Evolutionary conservation across 768 basidiomycete genomes (phyloP), one percentile per base, ranked within the genome.

Genomic region (Tylopilus vinaceipallidus): DNA sequence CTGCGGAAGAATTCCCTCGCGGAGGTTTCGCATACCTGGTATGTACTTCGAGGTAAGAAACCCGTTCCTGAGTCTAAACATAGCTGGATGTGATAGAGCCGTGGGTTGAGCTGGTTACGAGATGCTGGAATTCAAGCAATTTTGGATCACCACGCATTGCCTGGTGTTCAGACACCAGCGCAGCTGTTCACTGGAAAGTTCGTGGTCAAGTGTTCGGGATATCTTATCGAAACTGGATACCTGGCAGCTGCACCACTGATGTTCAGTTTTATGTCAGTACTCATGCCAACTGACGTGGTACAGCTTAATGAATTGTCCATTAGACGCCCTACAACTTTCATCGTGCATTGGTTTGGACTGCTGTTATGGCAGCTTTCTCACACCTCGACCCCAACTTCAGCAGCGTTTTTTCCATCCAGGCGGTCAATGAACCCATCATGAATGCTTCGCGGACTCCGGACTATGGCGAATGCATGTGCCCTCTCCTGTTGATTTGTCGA

Each of bases 361-460:
- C 82, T 12, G 84, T 91, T 17, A 90, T 91, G 83, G 84, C 89
- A 1, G 67, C 77, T 10, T 70, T 91, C 4, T 70, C 85, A 1
- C 89, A 91, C 56, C 67, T 86, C 29, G 83, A 90, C 60, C 75
- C 87, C 6, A 69, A 72, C 34, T 91, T 91, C 59, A 68, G 57
- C 16, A 79, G 72, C 27, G 87, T 86, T 16, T 82, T 84, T 36
- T 72, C 84, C 2, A 84, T 91, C 26, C 78, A 91, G 56, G 89
- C 89, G 1, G 73, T 85, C 23, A 91, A 91, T 53, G 89, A 91
- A 50, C 86, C 85, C 0, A 80, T 88, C 57, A 85, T 82, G 84
- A 69, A 91, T 58, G 85, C 86, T 8, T 61, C 47, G 16, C 65
- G 73, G 53, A 91, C 89, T 1, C 88, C 89, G 0, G 79, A 74